Evolutionary conservation across 1,284 basidiomycete species (phyloP).

Genomic region (Sporisorium graminicola): DNA sequence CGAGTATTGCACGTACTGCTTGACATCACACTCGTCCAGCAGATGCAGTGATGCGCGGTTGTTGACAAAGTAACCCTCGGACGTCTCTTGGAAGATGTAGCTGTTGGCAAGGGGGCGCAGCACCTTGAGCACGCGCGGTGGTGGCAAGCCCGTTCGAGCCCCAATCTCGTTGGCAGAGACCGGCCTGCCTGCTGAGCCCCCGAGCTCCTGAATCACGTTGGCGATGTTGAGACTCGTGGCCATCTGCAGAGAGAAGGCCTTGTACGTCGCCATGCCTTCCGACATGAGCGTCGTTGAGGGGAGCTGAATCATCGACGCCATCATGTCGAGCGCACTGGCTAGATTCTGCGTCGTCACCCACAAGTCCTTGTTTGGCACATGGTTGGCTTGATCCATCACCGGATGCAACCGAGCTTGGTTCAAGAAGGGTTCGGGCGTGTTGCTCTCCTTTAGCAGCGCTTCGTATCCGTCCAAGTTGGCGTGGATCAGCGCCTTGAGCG

Average conservation of each 20-base stretch:
- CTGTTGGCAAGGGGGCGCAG: constrained; percentile 33
- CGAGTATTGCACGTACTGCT: constrained; percentile 26
- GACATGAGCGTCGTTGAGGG: constrained; percentile 20
- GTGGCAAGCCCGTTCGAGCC: constrained; percentile 10
- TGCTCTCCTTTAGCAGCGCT: constrained; percentile 9
- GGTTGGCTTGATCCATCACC: constrained; percentile 15
- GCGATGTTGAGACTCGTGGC: constrained; percentile 29
- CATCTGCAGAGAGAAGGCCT: constrained; percentile 28
- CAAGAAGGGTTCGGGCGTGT: constrained; percentile 24
- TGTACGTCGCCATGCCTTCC: constrained; percentile 26
- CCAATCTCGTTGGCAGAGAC: constrained; percentile 24
- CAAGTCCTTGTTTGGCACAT: constrained; percentile 17
- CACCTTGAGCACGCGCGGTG: constrained; percentile 21
- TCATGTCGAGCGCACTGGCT: constrained; percentile 34
- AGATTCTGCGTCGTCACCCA: constrained; percentile 13
- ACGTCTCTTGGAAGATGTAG: constrained; percentile 31
- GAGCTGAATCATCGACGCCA: constrained; percentile 27
- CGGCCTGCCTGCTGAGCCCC: constrained; percentile 6
- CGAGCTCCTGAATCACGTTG: constrained; percentile 29
- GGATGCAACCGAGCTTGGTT: constrained; percentile 24
- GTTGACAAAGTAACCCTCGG: constrained; percentile 31
- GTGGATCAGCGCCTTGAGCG: constrained; percentile 31
- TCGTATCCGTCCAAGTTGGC: constrained; percentile 31
- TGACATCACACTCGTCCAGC: constrained; percentile 22
- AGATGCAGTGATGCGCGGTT: constrained; percentile 33